Percentiles rank a stretch among this genome's conserved stretches.
phyloP scores from a whole-genome alignment of 1,139 yeast genomes.

The Citeromyces hawaiiensis region DNA sequence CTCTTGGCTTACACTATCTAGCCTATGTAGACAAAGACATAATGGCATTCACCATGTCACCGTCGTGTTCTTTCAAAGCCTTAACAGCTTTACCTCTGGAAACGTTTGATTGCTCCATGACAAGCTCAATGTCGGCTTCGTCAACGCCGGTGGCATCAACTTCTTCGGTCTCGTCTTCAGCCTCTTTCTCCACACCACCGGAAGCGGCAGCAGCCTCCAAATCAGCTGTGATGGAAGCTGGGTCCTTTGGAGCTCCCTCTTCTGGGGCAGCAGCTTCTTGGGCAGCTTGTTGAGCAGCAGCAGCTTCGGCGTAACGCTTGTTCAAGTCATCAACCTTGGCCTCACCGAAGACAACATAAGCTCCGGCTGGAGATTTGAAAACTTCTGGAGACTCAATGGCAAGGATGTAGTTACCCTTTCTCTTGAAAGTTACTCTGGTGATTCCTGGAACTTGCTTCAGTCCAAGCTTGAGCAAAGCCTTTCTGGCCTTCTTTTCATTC shows the following conservation, averaged over 20 bases:
- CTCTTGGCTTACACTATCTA: not conserved
- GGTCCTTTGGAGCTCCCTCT: slow-evolving; percentile 32
- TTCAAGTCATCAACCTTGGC: slow-evolving; percentile 89
- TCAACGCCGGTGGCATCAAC: slow-evolving; percentile 74
- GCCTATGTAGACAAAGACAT: slow-evolving; percentile 59
- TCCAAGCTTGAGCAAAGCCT: slow-evolving; percentile 77
- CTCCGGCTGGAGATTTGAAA: slow-evolving; percentile 86
- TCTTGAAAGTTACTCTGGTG: slow-evolving; percentile 92
- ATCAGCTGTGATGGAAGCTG: slow-evolving; percentile 83
- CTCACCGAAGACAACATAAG: slow-evolving; percentile 95
- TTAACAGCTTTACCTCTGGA: slow-evolving; percentile 83
- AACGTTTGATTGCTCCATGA: slow-evolving; percentile 82
- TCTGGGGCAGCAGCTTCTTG: slow-evolving; percentile 24
- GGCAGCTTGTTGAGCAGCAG: slow-evolving; percentile 59
- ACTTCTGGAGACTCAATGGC: slow-evolving; percentile 95
- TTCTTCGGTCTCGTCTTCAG: slow-evolving; percentile 53
- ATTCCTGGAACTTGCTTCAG: slow-evolving; percentile 88
- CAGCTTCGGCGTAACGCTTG: slow-evolving; percentile 65
- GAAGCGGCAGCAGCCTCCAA: slow-evolving; percentile 56
- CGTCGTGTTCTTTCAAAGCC: slow-evolving; percentile 80
- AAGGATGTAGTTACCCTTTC: slow-evolving; percentile 83
- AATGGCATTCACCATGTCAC: slow-evolving; percentile 93
- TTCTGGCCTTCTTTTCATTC: slow-evolving; percentile 95
- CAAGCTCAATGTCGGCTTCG: slow-evolving; percentile 66
- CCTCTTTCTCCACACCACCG: slow-evolving; percentile 20